Evolutionary conservation across 2,329 filamentous ascomycete genomes (phyloP), one percentile per base, ranked within the genome.

Genomic region (Coniella vitis): DNA sequence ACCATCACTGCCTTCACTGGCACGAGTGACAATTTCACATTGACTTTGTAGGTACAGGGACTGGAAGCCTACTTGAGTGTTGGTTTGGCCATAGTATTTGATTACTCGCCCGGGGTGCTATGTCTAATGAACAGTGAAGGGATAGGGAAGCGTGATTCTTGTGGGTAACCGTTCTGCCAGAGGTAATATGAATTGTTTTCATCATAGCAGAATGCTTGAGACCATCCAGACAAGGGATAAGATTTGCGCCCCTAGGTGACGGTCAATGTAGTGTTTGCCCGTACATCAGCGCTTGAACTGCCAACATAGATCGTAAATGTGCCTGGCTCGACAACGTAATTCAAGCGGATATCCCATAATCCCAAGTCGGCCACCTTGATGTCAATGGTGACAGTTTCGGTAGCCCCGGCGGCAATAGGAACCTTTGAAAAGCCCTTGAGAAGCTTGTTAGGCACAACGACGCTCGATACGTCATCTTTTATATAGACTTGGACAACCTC

Each of bases 241-340:
- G n/a, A n/a, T n/a, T n/a, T n/a, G n/a, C n/a, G n/a, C n/a, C n/a
- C 57, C 53, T 42, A 67, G 38, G 39, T 54, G 14, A 83, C 76
- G 5, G 72, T 77, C 39, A 83, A 71, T 2, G 74, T 83, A 31
- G 72, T 70, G 58, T 78, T 82, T 0, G 68, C 69, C 54, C 72
- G 72, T 48, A 83, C 60, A 61, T 82, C 75, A 47, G 67, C 66
- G 56, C 79, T 83, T 20, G 74, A 76, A 46, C 69, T 73, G n/a
- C 83, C 85, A 14, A 84, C 75, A 47, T 74, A 69, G 9, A 87
- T 68, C 4, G 72, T 65, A 61, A 88, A 89, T 36, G 82, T 74
- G 1, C 85, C 85, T 3, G 77, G 76, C 71, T 89, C 86, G 34
- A 89, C 84, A 20, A 86, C 81, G 63, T 88, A 88, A 62, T 83